Base-by-base conservation (phyloP, 192 early-diverging fungal genomes). In the Funneliformis geosporum region DNA sequence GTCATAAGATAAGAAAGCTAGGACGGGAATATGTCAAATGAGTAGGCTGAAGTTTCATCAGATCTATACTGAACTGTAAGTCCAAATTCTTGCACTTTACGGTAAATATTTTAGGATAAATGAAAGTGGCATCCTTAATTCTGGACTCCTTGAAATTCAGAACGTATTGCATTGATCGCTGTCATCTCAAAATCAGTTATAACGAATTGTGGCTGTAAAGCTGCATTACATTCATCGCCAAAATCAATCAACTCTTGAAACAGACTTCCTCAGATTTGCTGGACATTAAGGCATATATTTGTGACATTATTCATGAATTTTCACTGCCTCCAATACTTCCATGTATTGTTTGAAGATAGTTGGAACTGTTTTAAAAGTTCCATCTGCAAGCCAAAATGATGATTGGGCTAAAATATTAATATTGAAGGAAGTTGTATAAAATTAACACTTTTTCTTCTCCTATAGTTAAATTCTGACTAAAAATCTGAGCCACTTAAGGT, bases 341-440 rank as follows among this genome's bases (percentile, higher is more conserved):
- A 42, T 68, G 66, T 27, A 42, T 42, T 68, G 33, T 68, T 33
- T 68, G 28, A 68, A 68, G 2, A 68, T 28, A 40, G 66, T 68
- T 40, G 66, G 66, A 68, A 68, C 33, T 7, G 66, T 68, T 68
- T 68, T 68, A 68, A 68, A 68, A 28, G n/a, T 68, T 8, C 33
- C 66, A 68, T 68, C 66, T 28, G 27, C 27, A 40, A 68, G 16
- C 66, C 66, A 68, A 28, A 68, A 68, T 38, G 8, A 28, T 14
- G 66, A 68, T 68, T 68, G 66, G 1, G 27, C 33, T 28, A 68
- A 8, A 39, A 38, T 1, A 27, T 9, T 18, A 39, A 68, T 33
- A 68, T 68, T 68, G 40, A 16, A 23, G 4, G 28, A 16, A 42
- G 66, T 68, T 33, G 66, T 68, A 42, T n/a, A 68, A 68, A 4